phyloP scores from a whole-genome alignment of 768 basidiomycete species.

The Glaciozyma martinii region DNA sequence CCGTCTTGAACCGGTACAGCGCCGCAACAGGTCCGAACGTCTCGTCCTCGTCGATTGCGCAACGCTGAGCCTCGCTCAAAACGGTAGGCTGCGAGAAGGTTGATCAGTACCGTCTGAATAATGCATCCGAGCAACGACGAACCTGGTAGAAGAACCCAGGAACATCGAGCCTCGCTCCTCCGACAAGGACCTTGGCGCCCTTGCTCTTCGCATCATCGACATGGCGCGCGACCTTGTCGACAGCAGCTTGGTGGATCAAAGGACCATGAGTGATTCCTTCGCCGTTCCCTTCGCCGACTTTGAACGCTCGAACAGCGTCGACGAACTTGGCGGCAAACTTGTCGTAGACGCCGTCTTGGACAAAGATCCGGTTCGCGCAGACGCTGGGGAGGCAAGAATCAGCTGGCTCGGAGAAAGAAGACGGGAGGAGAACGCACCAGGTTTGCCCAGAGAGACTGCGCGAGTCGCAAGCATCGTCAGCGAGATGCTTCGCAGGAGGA shows the following conservation, averaged over 20 bases:
- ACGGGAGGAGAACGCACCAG: slow-evolving; percentile 27
- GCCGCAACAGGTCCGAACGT: slow-evolving; percentile 74
- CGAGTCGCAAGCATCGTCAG: not conserved
- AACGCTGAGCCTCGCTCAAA: slow-evolving; percentile 63
- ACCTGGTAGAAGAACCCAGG: slow-evolving; percentile 21
- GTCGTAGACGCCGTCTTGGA: slow-evolving; percentile 72
- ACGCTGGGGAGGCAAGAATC: slow-evolving; percentile 45
- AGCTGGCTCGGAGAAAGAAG: not conserved
- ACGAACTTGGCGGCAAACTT: slow-evolving; percentile 82
- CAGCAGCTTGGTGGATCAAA: slow-evolving; percentile 72
- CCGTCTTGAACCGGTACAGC: slow-evolving; percentile 77
- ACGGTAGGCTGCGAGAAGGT: slow-evolving; percentile 57
- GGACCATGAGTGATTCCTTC: slow-evolving; percentile 67
- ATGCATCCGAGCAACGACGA: not conserved
- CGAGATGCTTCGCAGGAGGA: slow-evolving; percentile 47
- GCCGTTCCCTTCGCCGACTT: slow-evolving; percentile 78
- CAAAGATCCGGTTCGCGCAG: slow-evolving; percentile 83
- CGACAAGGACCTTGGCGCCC: slow-evolving; percentile 78
- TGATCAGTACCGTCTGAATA: too few relatives aligned
- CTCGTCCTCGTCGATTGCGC: slow-evolving; percentile 68
- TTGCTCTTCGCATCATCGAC: slow-evolving; percentile 73
- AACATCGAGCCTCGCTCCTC: slow-evolving; percentile 61
- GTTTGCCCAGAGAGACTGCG: slow-evolving; percentile 28
- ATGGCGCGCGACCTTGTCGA: slow-evolving; percentile 74
- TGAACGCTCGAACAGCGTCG: slow-evolving; percentile 46